Evolutionary conservation across 2,329 filamentous ascomycete genomes (phyloP).

Genomic region (Colletotrichum sp.): DNA sequence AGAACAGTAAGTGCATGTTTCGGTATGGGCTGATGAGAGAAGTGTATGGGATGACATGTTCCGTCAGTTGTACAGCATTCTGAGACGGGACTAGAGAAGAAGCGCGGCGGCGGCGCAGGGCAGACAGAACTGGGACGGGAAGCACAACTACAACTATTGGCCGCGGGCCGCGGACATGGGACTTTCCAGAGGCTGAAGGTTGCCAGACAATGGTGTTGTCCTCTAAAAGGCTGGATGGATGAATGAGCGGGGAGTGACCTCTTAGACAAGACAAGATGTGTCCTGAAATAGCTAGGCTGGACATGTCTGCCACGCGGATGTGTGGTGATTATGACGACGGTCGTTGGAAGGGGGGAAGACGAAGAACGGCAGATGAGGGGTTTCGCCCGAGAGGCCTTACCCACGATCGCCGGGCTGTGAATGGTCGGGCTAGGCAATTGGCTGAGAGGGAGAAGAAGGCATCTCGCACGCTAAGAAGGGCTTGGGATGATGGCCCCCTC

Average conservation of each 20-base stretch:
- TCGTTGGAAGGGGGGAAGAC: background rate
- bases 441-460: background rate
- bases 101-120: background rate
- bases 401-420: conserved; percentile 14
- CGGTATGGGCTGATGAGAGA: background rate
- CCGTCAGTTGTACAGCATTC: background rate
- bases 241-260: background rate
- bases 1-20: background rate
- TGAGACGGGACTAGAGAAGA: background rate
- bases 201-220: background rate
- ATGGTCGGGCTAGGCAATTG: background rate
- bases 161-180: background rate
- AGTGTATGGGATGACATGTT: conserved; percentile 16
- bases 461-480: background rate
- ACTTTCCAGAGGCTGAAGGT: background rate
- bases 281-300: background rate
- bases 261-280: background rate
- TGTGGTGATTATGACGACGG: background rate
- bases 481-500: background rate
- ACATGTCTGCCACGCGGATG: background rate
- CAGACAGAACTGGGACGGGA: background rate
- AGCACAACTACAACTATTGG: background rate
- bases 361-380: background rate
- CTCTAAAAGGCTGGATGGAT: background rate
- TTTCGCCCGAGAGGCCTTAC: conserved; percentile 20